phyloP scores from a whole-genome alignment of 2,329 filamentous ascomycete species.

The Apiospora saccharicola region DNA sequence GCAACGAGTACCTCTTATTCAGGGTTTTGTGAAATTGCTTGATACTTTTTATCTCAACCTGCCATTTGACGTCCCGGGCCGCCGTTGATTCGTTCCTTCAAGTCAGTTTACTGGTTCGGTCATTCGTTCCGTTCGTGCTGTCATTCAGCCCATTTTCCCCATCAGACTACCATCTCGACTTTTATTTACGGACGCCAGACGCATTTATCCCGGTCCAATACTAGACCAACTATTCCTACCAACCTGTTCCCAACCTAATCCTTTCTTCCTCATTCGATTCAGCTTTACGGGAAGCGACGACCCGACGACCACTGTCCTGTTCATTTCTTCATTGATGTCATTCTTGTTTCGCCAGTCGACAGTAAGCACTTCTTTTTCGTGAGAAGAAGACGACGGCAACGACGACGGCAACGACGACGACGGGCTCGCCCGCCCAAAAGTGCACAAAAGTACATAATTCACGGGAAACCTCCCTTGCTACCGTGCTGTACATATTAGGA shows the following conservation, averaged over 20 bases:
- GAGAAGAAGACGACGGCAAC: neutral
- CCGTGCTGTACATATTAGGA: neutral
- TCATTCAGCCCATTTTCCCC: neutral
- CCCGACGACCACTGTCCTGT: neutral
- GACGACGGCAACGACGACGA: conserved; percentile 7
- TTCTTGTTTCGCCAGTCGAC: neutral
- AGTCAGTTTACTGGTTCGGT: conserved; percentile 5
- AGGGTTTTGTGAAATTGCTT: conserved; percentile 15
- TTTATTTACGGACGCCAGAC: conserved; percentile 6
- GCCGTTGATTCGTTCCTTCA: conserved; percentile 2
- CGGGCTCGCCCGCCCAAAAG: conserved; percentile 9
- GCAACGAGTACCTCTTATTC: conserved; percentile 1
- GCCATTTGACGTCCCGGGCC: conserved; percentile 1
- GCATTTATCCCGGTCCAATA: conserved; percentile 15
- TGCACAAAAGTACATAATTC: neutral
- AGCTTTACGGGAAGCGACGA: neutral
- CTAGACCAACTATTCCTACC: conserved; percentile 17
- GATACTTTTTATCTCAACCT: neutral
- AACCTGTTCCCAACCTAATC: conserved; percentile 1
- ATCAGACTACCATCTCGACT: conserved; percentile 20
- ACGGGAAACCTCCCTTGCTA: neutral
- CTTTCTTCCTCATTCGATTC: neutral
- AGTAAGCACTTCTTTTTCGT: neutral
- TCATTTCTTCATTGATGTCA: conserved; percentile 11
- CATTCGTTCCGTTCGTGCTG: neutral